Base-by-base conservation (phyloP, 768 basidiomycete genomes). In the Amanita rimosa region DNA sequence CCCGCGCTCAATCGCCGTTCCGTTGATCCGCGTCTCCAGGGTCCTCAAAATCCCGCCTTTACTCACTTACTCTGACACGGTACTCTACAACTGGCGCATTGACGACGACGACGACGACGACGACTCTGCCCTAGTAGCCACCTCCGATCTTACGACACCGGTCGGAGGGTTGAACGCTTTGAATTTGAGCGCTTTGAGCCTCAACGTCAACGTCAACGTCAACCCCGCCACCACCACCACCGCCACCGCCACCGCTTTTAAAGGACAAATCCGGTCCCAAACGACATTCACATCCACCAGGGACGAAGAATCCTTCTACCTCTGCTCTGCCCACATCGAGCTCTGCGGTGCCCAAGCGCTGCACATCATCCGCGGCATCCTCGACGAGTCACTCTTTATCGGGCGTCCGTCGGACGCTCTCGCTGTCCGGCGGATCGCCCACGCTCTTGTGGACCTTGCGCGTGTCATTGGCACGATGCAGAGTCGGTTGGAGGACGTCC, bases 241-340 rank as follows among this genome's bases (percentile, higher is more conserved):
- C n/a, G n/a, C n/a, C n/a, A n/a, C n/a, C n/a, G n/a, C n/a, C n/a
- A n/a, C n/a, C n/a, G n/a, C n/a, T n/a, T n/a, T n/a, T n/a, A n/a
- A n/a, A n/a, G n/a, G n/a, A n/a, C n/a, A n/a, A 60, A 71, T 94
- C 36, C 78, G 78, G 39, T 76, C 75, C 50, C 72, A 73, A 53
- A 81, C 80, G 1, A 68, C 78, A 40, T 97, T 97, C 67, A 93
- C 95, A 1, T 74, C 76, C 21, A 83, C 83, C 2, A 62, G 65
- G 21, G 90, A 93, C 58, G 95, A 99, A 61, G 76, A 83, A 52
- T 88, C 90, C 51, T 99, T 98, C 62, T 97, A 92, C 66, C 76
- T 96, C 43, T 78, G 83, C 34, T 93, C 92, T 0, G 81, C 92
- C 2, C 78, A 87, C 8, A 90, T 94, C 59, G 95, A 98, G 65